Conservation (phyloP, 2,329 filamentous ascomycete genomes). For the Trichoderma koningiopsis region DNA sequence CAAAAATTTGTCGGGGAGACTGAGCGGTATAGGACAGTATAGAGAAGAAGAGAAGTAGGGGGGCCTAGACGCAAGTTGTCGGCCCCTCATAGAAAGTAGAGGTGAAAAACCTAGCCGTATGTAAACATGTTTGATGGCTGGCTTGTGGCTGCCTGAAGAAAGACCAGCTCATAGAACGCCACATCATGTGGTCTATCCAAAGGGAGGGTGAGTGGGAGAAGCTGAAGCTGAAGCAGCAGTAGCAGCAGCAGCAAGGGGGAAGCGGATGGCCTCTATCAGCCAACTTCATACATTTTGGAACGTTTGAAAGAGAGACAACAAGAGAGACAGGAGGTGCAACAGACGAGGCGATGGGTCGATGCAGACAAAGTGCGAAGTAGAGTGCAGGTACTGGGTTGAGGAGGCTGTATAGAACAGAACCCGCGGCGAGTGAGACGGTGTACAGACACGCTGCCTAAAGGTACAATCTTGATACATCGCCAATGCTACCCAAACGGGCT, state of each 20-base stretch:
- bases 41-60: neutral
- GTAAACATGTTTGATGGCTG: neutral
- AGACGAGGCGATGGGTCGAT: neutral
- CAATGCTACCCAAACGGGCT: conserved; percentile 4
- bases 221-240: neutral
- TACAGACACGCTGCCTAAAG: conserved; percentile 7
- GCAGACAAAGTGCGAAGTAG: neutral
- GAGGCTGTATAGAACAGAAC: neutral
- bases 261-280: neutral
- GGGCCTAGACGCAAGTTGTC: neutral
- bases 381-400: neutral
- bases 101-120: neutral
- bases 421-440: conserved; percentile 7
- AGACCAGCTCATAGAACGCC: neutral
- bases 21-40: neutral
- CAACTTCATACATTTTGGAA: neutral
- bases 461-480: conserved; percentile 20
- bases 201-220: neutral
- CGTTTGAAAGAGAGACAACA: neutral
- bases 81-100: neutral
- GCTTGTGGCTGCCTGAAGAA: conserved; percentile 11
- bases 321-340: conserved; percentile 7
- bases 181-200: neutral
- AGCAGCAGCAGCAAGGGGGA: neutral
- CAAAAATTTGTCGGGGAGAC: neutral